Evolutionary conservation across 495 filamentous ascomycete genomes (phyloP), one percentile per base, ranked within the genome.

Genomic region (Evansstolkia leycettana): DNA sequence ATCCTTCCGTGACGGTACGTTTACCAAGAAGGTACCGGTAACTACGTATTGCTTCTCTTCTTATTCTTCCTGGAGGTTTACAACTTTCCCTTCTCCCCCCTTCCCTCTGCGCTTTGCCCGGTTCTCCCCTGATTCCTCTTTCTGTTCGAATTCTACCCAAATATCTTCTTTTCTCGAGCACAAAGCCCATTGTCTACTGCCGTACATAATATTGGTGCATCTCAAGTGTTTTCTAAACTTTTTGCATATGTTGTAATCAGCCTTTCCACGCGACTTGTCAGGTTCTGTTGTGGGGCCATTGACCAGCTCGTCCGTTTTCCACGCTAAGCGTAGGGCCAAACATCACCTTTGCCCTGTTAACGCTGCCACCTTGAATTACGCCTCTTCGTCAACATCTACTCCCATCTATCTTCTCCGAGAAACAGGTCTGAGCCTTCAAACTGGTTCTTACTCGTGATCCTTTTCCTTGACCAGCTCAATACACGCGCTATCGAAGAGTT

Each of bases 311-410:
- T 48, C 51, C 38, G 45, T 47, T 54, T 62, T 63, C 52, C 59
- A 57, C 63, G 63, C 63, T 67, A 67, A 55, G 48, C 55, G 40
- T 64, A 60, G 59, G 60, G 60, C 63, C 63, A 65, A 65, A 65
- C 59, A 65, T 60, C 55, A 45, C 51, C 57, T 58, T 32, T 57
- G 48, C 54, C 55, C 54, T 61, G 47, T 62, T 51, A 50, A 51
- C 42, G 55, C 58, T 37, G 39, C 52, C 54, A 48, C 56, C 56
- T 52, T 48, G 17, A n/a, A 23, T 18, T 23, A n/a, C 32, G 5
- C 56, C 53, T 28, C 46, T 37, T 47, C 49, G 48, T 51, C 28
- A 26, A 17, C 27, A 28, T 34, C 31, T 10, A 18, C 24, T 34
- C 9, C 32, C 18, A 38, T 13, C 24, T 23, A 23, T 23, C 20